A percentile compares a stretch with the other conserved stretches of the same genome.
These are phyloP conservation scores for Eremothecium gossypii DNA, from an alignment of 1,139 yeast genomes.

Conservation along the genomic window DNA sequence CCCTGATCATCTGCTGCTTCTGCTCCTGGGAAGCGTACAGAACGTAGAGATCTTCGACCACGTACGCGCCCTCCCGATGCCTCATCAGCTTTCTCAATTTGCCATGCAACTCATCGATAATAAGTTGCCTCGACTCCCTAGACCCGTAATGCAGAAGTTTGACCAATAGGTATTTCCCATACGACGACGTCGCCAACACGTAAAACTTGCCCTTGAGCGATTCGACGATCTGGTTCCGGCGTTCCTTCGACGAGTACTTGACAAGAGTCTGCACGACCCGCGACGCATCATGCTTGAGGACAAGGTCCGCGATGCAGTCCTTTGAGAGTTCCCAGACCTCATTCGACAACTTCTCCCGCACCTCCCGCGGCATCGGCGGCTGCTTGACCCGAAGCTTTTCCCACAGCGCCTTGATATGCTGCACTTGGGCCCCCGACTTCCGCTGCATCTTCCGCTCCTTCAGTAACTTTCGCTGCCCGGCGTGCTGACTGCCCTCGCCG, in stretches of 20 bases:
- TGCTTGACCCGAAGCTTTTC: slow-evolving; percentile 80
- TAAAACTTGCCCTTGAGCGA: slow-evolving; percentile 71
- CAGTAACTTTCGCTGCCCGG: slow-evolving; percentile 70
- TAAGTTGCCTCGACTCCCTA: slow-evolving; percentile 62
- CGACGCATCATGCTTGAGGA: slow-evolving; percentile 92
- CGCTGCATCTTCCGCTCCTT: slow-evolving; percentile 81
- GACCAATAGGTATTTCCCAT: slow-evolving; percentile 85
- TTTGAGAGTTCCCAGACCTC: slow-evolving; percentile 80
- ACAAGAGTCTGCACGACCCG: slow-evolving; percentile 91
- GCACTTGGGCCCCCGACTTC: slow-evolving; percentile 78
- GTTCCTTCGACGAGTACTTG: slow-evolving; percentile 72
- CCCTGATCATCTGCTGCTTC: slow-evolving; percentile 83
- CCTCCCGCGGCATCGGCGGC: slow-evolving; percentile 69
- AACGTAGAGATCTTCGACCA: slow-evolving; percentile 85
- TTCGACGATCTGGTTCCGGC: slow-evolving; percentile 61
- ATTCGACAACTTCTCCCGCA: slow-evolving; percentile 69
- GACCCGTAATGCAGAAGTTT: slow-evolving; percentile 90
- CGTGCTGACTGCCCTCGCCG: slow-evolving; percentile 46
- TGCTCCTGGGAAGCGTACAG: slow-evolving; percentile 80
- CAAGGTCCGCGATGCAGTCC: slow-evolving; percentile 73
- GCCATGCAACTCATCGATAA: slow-evolving; percentile 82
- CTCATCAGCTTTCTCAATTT: slow-evolving; percentile 85
- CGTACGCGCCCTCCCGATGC: slow-evolving; percentile 98
- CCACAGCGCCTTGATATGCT: slow-evolving; percentile 82
- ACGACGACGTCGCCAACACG: slow-evolving; percentile 80